Base-by-base conservation (phyloP, 495 filamentous ascomycete genomes). In the Annulohypoxylon moriforme region DNA sequence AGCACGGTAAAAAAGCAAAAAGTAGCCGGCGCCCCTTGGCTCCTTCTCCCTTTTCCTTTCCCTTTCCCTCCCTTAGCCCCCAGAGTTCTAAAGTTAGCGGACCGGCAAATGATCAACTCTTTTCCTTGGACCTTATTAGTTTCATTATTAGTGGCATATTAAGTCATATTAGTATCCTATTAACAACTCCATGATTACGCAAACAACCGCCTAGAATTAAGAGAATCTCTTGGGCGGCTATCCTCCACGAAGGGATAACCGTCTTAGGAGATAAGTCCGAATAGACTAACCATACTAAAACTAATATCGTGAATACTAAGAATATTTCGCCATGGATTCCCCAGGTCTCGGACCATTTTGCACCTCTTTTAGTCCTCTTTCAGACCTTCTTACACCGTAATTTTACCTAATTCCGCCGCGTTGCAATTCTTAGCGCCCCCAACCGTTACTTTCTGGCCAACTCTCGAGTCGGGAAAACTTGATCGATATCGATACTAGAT, bases 171-270 rank as follows among this genome's bases (percentile, higher is more conserved):
- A 44, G 34, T 29, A 14, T 52, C 47, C 24, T 44, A 27, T 46
- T 29, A 20, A 22, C 38, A 60, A 46, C 27, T 44, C 13, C 2
- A 18, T 34, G 9, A 62, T 50, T 29, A 36, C 18, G 4, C 3
- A 38, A 10, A 27, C 44, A 52, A 4, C 18, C 20, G 10, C 1
- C 31, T n/a, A 46, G 4, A 10, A 58, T 33, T 2, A 10, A 52
- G 11, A 29, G 29, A 24, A 52, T 9, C 11, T 52, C 47, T 6
- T 52, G 22, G 20, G 31, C 46, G 57, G 46, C 25, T 53, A 25
- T 46, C 34, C 24, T 46, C 22, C 24, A 61, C 56, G 64, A 68
- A 68, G 9, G n/a, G 27, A 68, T 68, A 60, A 18, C 64, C 57
- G 7, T 55, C 47, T 68, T 52, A 8, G 64, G 64, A 53, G 31